phyloP scores from a whole-genome alignment of 306 rosid species.

The Sesbania bispinosa region DNA sequence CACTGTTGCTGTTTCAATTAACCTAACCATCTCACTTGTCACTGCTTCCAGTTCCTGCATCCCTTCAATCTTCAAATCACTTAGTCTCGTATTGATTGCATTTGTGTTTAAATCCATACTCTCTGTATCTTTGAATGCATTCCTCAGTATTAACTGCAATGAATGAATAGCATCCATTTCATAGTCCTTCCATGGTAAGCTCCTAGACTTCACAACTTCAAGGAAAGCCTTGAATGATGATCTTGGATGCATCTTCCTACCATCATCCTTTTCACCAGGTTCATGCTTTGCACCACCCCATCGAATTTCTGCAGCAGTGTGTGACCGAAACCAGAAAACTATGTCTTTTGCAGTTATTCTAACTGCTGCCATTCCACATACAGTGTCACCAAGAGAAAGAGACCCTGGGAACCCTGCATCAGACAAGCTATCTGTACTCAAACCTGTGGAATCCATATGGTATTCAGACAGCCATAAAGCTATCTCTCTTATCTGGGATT shows the following conservation, averaged over 20 bases:
- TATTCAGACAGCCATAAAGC: constrained; percentile 61
- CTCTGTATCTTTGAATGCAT: constrained; percentile 61
- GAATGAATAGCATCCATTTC: constrained; percentile 99
- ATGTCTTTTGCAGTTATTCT: constrained; percentile 66
- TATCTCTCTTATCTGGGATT: constrained; percentile 68
- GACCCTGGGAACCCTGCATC: constrained; percentile 90
- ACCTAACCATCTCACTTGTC: constrained; percentile 90
- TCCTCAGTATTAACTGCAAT: constrained; percentile 89
- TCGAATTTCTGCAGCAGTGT: constrained; percentile 79
- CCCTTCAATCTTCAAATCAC: constrained; percentile 76
- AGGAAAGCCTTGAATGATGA: constrained; percentile 98
- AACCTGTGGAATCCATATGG: constrained; percentile 92
- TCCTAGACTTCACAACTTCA: constrained; percentile 77
- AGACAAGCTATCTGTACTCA: constrained; percentile 90
- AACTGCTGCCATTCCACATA: constrained; percentile 96
- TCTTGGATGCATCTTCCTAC: constrained; percentile 90
- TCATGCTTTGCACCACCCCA: constrained; percentile 99
- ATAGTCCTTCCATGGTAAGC: constrained; percentile 87
- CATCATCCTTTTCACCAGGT: constrained; percentile 70
- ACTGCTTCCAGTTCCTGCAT: constrained; percentile 90
- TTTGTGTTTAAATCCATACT: constrained; percentile 29
- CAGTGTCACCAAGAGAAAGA: constrained; percentile 58
- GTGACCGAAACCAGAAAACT: constrained; percentile 88
- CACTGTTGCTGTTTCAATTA: constrained; percentile 91
- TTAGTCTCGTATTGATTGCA: constrained; percentile 52